phyloP scores from a whole-genome alignment of 2,329 filamentous ascomycete genomes.

The Colletotrichum viniferum region DNA sequence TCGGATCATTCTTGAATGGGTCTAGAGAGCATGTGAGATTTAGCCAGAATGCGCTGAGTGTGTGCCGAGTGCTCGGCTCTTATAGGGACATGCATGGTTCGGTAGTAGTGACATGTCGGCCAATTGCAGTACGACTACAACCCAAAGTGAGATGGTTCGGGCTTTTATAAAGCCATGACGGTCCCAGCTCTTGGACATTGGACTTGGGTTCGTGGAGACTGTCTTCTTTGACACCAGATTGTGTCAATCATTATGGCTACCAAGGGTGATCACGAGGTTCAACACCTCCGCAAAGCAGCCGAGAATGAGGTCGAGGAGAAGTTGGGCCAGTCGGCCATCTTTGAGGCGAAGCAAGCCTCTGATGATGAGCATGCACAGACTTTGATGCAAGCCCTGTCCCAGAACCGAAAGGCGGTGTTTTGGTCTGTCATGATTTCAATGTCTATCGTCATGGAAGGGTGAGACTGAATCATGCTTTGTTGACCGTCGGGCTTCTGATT shows the following conservation, averaged over 20 bases:
- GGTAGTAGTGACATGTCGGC: not conserved
- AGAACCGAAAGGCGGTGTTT: constrained; percentile 39
- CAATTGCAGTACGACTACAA: not conserved
- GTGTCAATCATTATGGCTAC: not conserved
- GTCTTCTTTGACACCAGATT: not conserved
- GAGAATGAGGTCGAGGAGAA: constrained; percentile 16
- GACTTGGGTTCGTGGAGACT: not conserved
- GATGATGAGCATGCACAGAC: constrained; percentile 29
- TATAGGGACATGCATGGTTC: not conserved
- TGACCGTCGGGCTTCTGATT: rapidly evolving
- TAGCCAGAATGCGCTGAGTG: not conserved
- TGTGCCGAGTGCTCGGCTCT: not conserved
- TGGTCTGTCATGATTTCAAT: constrained; percentile 45
- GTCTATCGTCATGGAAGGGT: constrained; percentile 55
- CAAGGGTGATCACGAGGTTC: not conserved
- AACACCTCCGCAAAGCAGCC: constrained; percentile 5
- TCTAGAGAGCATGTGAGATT: not conserved
- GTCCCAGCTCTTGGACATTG: rapidly evolving
- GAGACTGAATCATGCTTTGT: constrained; percentile 27
- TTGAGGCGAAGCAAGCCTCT: constrained; percentile 16
- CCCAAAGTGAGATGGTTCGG: not conserved
- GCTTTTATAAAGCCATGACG: not conserved
- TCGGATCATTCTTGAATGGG: not conserved
- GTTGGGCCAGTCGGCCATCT: constrained; percentile 10
- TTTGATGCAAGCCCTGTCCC: constrained; percentile 29